Conservation (phyloP, 176 grass and related monocot species). For the Oryza officinalis region DNA sequence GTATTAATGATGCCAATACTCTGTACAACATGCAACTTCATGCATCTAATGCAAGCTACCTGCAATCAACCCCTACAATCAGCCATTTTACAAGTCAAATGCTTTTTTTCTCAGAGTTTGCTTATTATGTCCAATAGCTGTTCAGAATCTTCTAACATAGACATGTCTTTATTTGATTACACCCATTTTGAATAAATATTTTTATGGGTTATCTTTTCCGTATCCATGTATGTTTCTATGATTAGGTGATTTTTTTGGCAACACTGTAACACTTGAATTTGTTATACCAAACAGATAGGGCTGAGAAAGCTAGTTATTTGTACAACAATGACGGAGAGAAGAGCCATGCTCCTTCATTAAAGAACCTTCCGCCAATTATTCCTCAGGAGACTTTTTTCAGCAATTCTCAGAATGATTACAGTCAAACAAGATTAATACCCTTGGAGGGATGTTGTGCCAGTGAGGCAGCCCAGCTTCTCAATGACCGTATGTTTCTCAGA, state of each 20-base stretch:
- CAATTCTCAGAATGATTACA: constrained; percentile 50
- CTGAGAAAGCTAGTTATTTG: constrained; percentile 56
- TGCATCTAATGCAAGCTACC: constrained; percentile 4
- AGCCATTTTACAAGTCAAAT: neutral
- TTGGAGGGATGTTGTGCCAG: constrained; percentile 68
- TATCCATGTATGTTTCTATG: neutral
- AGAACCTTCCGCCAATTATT: constrained; percentile 57
- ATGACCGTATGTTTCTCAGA: constrained; percentile 52
- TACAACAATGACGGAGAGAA: constrained; percentile 69
- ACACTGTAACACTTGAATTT: constrained; percentile 10
- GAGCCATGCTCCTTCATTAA: constrained; percentile 54
- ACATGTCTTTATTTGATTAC: constrained; percentile 22
- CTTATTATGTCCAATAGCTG: neutral
- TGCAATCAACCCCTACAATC: neutral
- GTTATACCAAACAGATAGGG: constrained; percentile 55
- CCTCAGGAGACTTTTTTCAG: constrained; percentile 56
- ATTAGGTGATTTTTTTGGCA: neutral
- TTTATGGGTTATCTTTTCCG: neutral
- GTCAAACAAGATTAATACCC: constrained; percentile 53
- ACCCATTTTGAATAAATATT: neutral
- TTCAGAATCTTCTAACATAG: constrained; percentile 1
- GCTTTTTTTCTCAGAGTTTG: neutral
- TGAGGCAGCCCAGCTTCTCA: constrained; percentile 65
- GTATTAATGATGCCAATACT: neutral
- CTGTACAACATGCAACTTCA: neutral